Evolutionary conservation across 2,329 filamentous ascomycete genomes (phyloP).

Genomic region (Colletotrichum sojae): DNA sequence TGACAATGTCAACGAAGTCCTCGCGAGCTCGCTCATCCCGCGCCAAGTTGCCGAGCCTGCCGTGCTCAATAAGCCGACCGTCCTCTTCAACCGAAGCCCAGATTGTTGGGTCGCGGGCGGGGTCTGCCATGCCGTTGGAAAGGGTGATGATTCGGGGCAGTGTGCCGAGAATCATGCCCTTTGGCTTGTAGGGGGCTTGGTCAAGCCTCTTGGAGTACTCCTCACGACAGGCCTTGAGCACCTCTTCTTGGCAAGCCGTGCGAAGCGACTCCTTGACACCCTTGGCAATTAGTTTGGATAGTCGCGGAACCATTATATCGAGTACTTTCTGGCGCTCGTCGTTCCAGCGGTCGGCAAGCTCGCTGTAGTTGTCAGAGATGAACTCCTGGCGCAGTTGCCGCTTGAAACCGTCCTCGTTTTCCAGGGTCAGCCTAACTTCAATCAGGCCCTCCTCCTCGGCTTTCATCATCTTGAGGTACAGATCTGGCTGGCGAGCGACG

Average conservation of each 20-base stretch:
- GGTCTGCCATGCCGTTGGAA: slow-evolving; percentile 85
- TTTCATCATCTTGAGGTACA: slow-evolving; percentile 97
- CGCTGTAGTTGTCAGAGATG: slow-evolving; percentile 94
- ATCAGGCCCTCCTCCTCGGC: slow-evolving; percentile 95
- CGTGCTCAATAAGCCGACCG: slow-evolving; percentile 88
- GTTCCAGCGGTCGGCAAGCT: slow-evolving; percentile 96
- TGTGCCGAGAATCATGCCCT: slow-evolving; percentile 91
- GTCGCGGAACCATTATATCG: slow-evolving; percentile 83
- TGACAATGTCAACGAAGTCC: slow-evolving; percentile 83
- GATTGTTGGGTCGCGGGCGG: slow-evolving; percentile 82
- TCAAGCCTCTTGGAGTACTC: slow-evolving; percentile 92
- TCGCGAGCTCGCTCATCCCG: slow-evolving; percentile 77
- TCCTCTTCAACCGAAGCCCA: slow-evolving; percentile 97
- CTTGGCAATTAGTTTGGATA: slow-evolving; percentile 88
- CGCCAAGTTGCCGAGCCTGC: slow-evolving; percentile 85
- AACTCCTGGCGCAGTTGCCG: slow-evolving; percentile 86
- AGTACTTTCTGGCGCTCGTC: slow-evolving; percentile 87
- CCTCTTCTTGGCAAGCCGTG: slow-evolving; percentile 92
- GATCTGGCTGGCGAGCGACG: slow-evolving; percentile 85
- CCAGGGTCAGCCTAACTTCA: slow-evolving; percentile 84
- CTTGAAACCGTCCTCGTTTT: slow-evolving; percentile 82
- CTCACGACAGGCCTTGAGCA: slow-evolving; percentile 89
- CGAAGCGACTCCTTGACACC: slow-evolving; percentile 95
- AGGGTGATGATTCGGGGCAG: slow-evolving; percentile 88
- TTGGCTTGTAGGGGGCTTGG: slow-evolving; percentile 95